phyloP scores from a whole-genome alignment of 192 early-diverging fungal genomes.

The Lobosporangium transversale region DNA sequence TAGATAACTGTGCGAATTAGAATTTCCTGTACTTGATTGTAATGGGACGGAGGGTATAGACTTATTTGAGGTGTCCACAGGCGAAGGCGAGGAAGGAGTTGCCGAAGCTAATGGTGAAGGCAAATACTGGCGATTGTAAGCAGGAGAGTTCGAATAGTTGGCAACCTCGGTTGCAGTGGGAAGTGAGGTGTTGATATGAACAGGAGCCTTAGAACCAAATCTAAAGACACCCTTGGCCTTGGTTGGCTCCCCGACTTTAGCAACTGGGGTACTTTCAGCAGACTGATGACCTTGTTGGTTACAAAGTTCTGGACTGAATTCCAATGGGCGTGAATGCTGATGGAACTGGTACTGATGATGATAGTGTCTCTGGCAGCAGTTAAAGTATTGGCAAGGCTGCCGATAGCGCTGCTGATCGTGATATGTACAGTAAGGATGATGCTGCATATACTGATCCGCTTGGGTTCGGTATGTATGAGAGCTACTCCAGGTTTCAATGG shows the following conservation, averaged over 20 bases:
- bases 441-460: not conserved
- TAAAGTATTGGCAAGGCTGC: not conserved
- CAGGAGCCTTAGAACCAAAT: constrained; percentile 9
- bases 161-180: not conserved
- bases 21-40: not conserved
- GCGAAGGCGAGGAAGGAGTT: constrained; percentile 9
- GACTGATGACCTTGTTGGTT: not conserved
- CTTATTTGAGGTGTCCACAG: constrained; percentile 1
- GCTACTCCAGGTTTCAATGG: constrained; percentile 15
- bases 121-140: not conserved
- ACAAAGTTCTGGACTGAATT: not conserved
- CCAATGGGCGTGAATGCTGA: not conserved
- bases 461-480: not conserved
- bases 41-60: constrained; percentile 3
- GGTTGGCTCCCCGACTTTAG: not conserved
- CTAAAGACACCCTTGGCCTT: constrained; percentile 27
- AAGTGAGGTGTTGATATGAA: constrained; percentile 25
- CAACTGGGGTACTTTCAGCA: not conserved
- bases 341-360: constrained; percentile 1
- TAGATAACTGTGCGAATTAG: too few relatives aligned
- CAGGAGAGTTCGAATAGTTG: not conserved
- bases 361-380: constrained; percentile 8
- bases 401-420: constrained; percentile 4
- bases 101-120: constrained; percentile 1
- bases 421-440: too few relatives aligned